Evolutionary conservation across 768 basidiomycete genomes (phyloP), one percentile per base, ranked within the genome.

Genomic region (Dioszegia aurantiaca): DNA sequence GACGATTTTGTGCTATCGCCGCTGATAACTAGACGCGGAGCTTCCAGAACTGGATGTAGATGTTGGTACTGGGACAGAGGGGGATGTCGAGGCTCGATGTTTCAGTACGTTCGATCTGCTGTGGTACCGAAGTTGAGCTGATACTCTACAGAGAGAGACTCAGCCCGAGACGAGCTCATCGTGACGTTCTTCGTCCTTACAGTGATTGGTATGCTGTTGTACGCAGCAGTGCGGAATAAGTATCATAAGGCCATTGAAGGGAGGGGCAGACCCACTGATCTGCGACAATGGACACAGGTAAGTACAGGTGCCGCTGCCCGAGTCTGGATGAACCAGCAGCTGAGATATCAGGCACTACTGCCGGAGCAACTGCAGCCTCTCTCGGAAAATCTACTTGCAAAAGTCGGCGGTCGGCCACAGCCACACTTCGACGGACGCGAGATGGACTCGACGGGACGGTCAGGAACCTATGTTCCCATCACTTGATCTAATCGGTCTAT

Each of bases 1-100:
- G 14, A 26, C 14, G 11, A 47, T 16, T 10, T 30, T 16, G 21
- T 24, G 21, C n/a, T n/a, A 10, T 33, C 9, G 30, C 27, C 26
- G 46, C 60, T 64, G 55, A 62, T 26, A 10, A 3, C 17, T 27
- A 70, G 69, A 69, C 52, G 75, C 75, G 4, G 64, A 74, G 48
- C 78, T 93, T 52, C 92, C 91, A 24, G 88, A 91, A 69, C 86
- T 88, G 23, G 84, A 95, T 77, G 89, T 89, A 26, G 92, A 95
- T 77, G 91, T 88, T 17, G 90, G 88, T 12, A 93, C 90, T 4
- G 92, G 92, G 31, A 92, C 88, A 73, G 92, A 94, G 77, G 92
- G 92, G 41, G 90, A 94, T 77, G 89, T 95, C 23, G 90, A 93
- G 79, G 90, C 91, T 57, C 81, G 91, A 74, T 95, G 92, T 81